Evolutionary conservation across 2,329 filamentous ascomycete genomes (phyloP).

Genomic region (Scytalidium lignicola): DNA sequence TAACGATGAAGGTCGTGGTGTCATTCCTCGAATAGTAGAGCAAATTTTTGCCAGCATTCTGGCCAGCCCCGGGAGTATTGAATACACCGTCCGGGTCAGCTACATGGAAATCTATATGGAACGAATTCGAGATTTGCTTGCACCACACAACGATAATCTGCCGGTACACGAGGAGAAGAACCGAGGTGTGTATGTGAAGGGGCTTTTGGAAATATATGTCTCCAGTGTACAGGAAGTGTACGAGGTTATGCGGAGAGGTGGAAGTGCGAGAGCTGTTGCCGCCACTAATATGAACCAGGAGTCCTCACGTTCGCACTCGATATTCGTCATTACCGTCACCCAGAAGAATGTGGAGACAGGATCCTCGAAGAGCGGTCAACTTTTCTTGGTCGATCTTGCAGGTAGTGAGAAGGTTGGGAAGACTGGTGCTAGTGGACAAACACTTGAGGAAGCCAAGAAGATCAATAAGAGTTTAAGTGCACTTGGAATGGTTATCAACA

Average conservation of each 20-base stretch:
- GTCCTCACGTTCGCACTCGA: constrained; percentile 95
- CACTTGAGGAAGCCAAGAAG: constrained; percentile 97
- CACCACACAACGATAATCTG: constrained; percentile 91
- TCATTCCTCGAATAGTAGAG: constrained; percentile 94
- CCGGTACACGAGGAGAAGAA: constrained; percentile 98
- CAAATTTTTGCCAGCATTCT: constrained; percentile 97
- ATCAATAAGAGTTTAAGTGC: constrained; percentile 99
- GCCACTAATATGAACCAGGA: constrained; percentile 99
- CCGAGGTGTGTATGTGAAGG: constrained; percentile 93
- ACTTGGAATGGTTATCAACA: constrained; percentile 98
- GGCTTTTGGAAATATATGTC: constrained; percentile 89
- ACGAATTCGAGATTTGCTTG: constrained; percentile 86
- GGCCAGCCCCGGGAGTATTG: constrained; percentile 85
- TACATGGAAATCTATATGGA: constrained; percentile 99
- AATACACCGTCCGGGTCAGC: constrained; percentile 97
- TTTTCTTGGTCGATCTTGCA: constrained; percentile 96
- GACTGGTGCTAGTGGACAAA: constrained; percentile 95
- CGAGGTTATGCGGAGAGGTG: constrained; percentile 92
- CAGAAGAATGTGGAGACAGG: constrained; percentile 98
- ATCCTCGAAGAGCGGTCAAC: constrained; percentile 90
- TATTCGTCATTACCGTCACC: constrained; percentile 93
- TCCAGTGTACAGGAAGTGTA: constrained; percentile 94
- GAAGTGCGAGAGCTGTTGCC: constrained; percentile 82
- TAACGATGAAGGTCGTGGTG: constrained; percentile 80
- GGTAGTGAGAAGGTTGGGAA: constrained; percentile 99